Base-by-base conservation (phyloP, 306 rosid species). In the Vachellia pachyceras region DNA sequence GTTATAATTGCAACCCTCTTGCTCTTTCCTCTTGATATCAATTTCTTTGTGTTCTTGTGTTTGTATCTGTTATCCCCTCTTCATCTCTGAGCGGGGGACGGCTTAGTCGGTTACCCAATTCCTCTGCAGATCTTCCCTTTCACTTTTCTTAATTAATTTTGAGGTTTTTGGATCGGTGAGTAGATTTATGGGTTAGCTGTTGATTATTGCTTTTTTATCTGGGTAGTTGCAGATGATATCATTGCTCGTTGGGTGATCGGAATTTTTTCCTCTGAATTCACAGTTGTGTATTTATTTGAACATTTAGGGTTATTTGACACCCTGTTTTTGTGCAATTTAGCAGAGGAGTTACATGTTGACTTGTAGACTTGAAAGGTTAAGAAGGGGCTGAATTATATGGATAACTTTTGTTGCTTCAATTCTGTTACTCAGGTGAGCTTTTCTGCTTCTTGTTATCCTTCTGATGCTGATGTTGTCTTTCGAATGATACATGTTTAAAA, bases 371-470 rank as follows among this genome's bases (percentile, higher is more conserved):
- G 86, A 83, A 74, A 83, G 80, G 80, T 86, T 86, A 87, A 89
- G 84, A 82, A 58, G 78, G 86, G 76, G 86, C 79, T 81, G 82
- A 84, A 89, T 75, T 79, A 74, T 37, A 94, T 94, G 98, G 98
- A 88, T 88, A 84, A 80, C 82, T 60, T 94, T 49, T 90, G 98
- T 77, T 94, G 95, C 92, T 94, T 92, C 91, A 84, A 79, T 83
- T 81, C 94, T 87, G 79, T 83, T 41, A 77, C 80, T 81, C 91
- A 89, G 97, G 98, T 94, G 73, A 85, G 84, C 39, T 64, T 83
- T 79, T 81, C 83, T 79, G 12, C 45, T 35, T 63, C 77, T 80
- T 76, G 6, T 55, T 63, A 35, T 70, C 18, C 18, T 68, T 40
- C 25, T 49, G 1, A n/a, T 45, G 25, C 42, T 49, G 1, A n/a